Base-by-base conservation (phyloP, 2,329 filamentous ascomycete species). In the Setomelanomma holmii region DNA sequence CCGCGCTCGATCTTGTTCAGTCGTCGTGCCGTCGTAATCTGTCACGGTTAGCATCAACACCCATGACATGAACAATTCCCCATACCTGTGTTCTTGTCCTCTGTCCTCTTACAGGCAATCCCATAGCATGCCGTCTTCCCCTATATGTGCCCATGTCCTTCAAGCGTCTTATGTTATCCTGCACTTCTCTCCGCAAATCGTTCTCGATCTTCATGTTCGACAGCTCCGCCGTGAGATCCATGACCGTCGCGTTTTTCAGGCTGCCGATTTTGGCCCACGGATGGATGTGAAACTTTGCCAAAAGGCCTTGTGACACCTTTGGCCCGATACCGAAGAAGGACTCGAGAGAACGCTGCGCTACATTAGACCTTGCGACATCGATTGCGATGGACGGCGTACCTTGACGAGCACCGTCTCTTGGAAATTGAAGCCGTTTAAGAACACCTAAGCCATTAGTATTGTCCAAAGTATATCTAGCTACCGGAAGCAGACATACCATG, bases 201-300 rank as follows among this genome's bases (percentile, higher is more conserved):
- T 89, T 96, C 76, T 97, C 95, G 67, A 98, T 91, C 54, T 89
- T 96, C 91, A 99, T 93, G 48, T 87, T 88, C 14, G 91, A 90
- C 35, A 99, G 81, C 69, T 96, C 91, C 44, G 89, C 89, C 19
- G 89, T 95, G 55, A 99, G 81, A 46, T 89, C 88, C 45, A 91
- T 88, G 63, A 96, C 80, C 55, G 91, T 93, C 73, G 89, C 87
- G 53, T 88, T 86, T 39, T 86, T 82, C 17, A 99, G 79, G 6
- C 86, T 82, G 72, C 89, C 90, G 63, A 98, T 82, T 69, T 87
- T 89, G 61, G 90, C 89, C 51, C 85, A 88, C 23, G 91, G 88
- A 78, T 96, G 90, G 72, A 99, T 96, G 66, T 88, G 88, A 79
- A 91, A 89, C 69, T 91, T 93, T 61, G 95, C 90, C 80, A 98